Conservation (phyloP, 768 basidiomycete genomes). For the Rubroboletus satanas region DNA sequence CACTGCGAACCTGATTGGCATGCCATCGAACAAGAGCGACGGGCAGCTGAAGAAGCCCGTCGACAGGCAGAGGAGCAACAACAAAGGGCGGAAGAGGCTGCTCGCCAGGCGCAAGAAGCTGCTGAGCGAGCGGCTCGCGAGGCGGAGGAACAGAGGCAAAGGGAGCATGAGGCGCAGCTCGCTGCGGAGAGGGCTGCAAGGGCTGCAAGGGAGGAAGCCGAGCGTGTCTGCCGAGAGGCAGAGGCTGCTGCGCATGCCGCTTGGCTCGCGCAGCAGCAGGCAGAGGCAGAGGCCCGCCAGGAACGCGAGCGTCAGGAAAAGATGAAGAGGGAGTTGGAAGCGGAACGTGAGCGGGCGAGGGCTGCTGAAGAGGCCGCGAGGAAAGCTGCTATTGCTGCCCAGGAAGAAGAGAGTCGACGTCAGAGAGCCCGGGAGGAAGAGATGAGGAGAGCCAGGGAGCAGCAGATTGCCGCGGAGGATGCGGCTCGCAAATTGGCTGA, state of each 20-base stretch:
- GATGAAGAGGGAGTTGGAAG: constrained; percentile 17
- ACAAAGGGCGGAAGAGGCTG: constrained; percentile 17
- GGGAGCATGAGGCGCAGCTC: constrained; percentile 15
- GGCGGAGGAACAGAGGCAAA: constrained; percentile 15
- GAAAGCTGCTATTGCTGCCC: constrained; percentile 20
- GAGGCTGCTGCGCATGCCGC: constrained; percentile 25
- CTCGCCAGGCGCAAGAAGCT: constrained; percentile 19
- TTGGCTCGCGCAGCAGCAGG: constrained; percentile 18
- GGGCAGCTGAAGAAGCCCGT: constrained; percentile 18
- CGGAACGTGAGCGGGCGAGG: constrained; percentile 17
- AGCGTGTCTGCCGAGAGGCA: constrained; percentile 18
- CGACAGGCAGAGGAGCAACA: constrained; percentile 20
- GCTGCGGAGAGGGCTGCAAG: constrained; percentile 23
- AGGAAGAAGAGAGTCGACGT: constrained; percentile 24
- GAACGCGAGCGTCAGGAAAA: constrained; percentile 21
- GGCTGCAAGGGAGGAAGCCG: constrained; percentile 21
- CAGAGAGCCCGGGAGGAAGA: constrained; percentile 21
- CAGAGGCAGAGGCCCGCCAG: constrained; percentile 24
- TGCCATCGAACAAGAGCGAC: constrained; percentile 20
- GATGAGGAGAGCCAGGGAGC: constrained; percentile 11
- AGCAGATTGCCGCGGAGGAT: constrained; percentile 22
- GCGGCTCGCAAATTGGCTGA: constrained; percentile 23
- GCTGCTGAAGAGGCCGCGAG: constrained; percentile 24
- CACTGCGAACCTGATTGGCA: constrained; percentile 23
- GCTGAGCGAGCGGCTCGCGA: constrained; percentile 23